Evolutionary conservation across 164 flowering plant species (phyloP).

Genomic region (Nelumbo lutea): DNA sequence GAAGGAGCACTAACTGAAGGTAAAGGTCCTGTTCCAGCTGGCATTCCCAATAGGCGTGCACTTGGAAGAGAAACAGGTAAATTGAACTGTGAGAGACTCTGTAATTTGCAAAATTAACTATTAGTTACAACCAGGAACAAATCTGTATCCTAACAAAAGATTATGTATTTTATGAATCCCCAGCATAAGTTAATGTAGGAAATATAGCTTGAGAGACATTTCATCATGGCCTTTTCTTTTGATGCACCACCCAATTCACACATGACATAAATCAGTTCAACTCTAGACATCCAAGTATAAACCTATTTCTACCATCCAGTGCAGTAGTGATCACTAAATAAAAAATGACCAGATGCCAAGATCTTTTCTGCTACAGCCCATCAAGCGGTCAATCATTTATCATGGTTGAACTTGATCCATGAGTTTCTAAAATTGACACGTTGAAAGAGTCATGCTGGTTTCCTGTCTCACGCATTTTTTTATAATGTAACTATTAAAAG

Average conservation of each 20-base stretch:
- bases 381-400: no score
- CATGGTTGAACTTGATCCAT: no score
- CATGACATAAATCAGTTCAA: not conserved
- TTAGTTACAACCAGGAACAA: not conserved
- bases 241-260: not conserved
- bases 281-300: not conserved
- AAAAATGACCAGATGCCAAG: no score
- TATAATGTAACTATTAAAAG: no score
- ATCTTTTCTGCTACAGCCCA: not conserved
- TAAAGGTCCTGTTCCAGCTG: constrained; percentile 49
- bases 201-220: not conserved
- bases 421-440: no score
- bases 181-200: not conserved
- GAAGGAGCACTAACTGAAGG: constrained; percentile 45
- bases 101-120: constrained; percentile 21
- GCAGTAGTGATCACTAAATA: no score
- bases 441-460: no score
- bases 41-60: constrained; percentile 40
- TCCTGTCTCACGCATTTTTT: no score
- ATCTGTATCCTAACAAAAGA: not conserved
- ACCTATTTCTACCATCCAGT: not conserved
- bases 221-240: not conserved
- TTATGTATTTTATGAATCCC: not conserved
- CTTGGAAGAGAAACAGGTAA: constrained; percentile 84
- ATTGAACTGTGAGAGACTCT: constrained; percentile 97